Percentiles rank a stretch among this genome's conserved stretches.
Conservation (phyloP, 2,329 filamentous ascomycete genomes). For the Anthostomella pinea region DNA sequence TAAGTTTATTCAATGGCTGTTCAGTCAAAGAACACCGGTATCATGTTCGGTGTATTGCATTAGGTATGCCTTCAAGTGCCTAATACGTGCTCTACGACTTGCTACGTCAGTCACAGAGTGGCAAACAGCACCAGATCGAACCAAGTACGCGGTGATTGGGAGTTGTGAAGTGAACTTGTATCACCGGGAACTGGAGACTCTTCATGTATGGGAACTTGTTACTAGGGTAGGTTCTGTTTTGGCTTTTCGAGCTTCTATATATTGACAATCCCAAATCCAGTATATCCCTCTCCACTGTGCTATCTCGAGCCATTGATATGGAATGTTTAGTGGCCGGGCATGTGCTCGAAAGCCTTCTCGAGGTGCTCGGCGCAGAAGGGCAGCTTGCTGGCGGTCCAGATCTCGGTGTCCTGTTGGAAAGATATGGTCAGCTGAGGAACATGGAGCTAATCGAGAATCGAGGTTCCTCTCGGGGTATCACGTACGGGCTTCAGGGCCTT, state of each 20-base stretch:
- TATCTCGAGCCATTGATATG: not conserved
- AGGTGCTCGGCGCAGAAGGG: conserved; percentile 67
- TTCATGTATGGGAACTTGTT: too few relatives aligned
- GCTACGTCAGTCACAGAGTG: too few relatives aligned
- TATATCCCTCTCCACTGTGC: conserved; percentile 1
- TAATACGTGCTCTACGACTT: too few relatives aligned
- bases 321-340: conserved; percentile 46
- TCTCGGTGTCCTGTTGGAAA: conserved; percentile 57
- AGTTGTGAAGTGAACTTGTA: too few relatives aligned
- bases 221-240: too few relatives aligned
- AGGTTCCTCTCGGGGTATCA: conserved; percentile 26
- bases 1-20: not conserved
- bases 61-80: too few relatives aligned
- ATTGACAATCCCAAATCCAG: conserved; percentile 5
- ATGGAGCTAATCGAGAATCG: too few relatives aligned
- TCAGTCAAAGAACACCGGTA: not conserved
- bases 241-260: conserved; percentile 1
- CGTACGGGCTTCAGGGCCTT: conserved; percentile 63
- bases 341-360: conserved; percentile 60
- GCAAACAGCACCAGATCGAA: too few relatives aligned
- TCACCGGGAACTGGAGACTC: too few relatives aligned
- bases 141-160: too few relatives aligned
- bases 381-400: conserved; percentile 67
- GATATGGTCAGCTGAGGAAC: conserved; percentile 9
- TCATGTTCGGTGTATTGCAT: too few relatives aligned